Evolutionary conservation across 2,329 filamentous ascomycete species (phyloP).

Genomic region (Neopestalotiopsis rosae): DNA sequence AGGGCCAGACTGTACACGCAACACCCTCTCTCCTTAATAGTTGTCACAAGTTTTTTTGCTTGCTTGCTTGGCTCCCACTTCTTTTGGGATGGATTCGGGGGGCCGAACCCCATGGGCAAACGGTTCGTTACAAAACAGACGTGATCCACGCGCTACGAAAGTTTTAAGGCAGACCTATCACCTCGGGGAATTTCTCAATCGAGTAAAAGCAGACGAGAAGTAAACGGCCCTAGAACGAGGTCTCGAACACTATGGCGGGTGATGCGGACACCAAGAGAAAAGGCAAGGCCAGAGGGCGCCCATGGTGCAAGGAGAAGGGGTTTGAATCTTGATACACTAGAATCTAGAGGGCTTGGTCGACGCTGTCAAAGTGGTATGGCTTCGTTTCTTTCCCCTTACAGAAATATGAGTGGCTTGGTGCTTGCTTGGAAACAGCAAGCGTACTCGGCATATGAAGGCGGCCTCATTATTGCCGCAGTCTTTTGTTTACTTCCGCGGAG

Average conservation of each 20-base stretch:
- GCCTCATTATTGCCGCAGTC: neutral
- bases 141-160: constrained; percentile 11
- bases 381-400: neutral
- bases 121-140: neutral
- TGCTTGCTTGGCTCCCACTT: neutral
- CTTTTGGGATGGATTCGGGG: neutral
- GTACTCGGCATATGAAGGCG: neutral
- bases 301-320: too few relatives aligned
- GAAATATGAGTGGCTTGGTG: neutral
- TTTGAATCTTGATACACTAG: neutral
- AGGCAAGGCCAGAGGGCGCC: too few relatives aligned
- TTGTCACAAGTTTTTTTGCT: neutral
- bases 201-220: constrained; percentile 20
- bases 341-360: neutral
- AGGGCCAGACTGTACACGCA: neutral
- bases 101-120: neutral
- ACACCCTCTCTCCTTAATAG: neutral
- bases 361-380: neutral
- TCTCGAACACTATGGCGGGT: constrained; percentile 16
- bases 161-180: constrained; percentile 3
- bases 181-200: constrained; percentile 19
- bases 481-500: neutral
- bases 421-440: neutral
- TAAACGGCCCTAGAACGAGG: constrained; percentile 16
- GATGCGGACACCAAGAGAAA: neutral